Evolutionary conservation across 1,284 basidiomycete species (phyloP).

Genomic region (Amanita bisporigera): DNA sequence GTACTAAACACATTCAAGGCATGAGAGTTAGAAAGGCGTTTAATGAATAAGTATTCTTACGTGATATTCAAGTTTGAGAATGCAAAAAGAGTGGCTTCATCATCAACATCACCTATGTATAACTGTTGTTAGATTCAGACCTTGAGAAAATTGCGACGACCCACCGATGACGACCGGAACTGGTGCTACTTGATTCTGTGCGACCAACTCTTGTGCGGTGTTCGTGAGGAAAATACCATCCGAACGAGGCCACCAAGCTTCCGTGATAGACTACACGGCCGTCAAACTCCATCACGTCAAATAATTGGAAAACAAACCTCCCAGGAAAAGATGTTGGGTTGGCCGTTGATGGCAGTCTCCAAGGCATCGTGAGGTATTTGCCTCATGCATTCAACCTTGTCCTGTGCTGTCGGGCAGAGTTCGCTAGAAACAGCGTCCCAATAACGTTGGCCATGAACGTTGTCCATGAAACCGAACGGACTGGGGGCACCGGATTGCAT

Average conservation of each 20-base stretch:
- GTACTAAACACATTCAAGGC: conserved; percentile 23
- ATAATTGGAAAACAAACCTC: background rate
- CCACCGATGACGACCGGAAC: conserved; percentile 2
- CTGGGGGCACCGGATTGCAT: conserved; percentile 59
- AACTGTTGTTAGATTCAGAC: background rate
- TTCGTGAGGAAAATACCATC: conserved; percentile 16
- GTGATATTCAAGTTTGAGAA: conserved; percentile 29
- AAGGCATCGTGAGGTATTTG: conserved; percentile 27
- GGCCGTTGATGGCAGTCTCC: conserved; percentile 31
- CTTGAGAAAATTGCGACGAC: background rate
- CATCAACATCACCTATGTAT: conserved; percentile 34
- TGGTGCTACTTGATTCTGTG: conserved; percentile 1
- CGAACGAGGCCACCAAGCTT: conserved; percentile 13
- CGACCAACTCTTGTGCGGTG: conserved; percentile 5
- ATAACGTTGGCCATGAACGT: conserved; percentile 40
- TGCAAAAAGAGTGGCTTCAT: conserved; percentile 40
- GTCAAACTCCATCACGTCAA: background rate
- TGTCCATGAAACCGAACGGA: conserved; percentile 50
- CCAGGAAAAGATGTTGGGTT: conserved; percentile 30
- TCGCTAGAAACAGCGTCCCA: conserved; percentile 32
- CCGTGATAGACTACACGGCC: background rate
- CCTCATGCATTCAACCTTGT: conserved; percentile 37
- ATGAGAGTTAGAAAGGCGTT: conserved; percentile 14
- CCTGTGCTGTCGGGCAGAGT: conserved; percentile 23
- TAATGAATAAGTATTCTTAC: conserved; percentile 12